Evolutionary conservation across 495 filamentous ascomycete genomes (phyloP).

Genomic region (Halenospora varia): DNA sequence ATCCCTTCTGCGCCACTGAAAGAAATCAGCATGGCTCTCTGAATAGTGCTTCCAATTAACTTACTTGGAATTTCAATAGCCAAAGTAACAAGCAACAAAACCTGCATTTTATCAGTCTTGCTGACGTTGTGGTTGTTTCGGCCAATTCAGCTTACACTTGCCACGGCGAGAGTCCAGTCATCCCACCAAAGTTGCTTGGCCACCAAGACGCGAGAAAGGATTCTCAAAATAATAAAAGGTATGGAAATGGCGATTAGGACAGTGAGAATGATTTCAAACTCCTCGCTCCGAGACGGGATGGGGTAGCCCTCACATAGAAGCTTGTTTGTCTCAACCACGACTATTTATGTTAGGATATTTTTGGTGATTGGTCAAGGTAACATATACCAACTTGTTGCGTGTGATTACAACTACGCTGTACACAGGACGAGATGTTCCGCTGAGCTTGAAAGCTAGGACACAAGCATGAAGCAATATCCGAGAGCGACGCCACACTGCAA

Average conservation of each 20-base stretch:
- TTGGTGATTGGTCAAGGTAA: no score
- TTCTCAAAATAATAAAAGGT: not conserved
- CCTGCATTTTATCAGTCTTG: not conserved
- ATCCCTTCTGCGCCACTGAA: conserved; percentile 1
- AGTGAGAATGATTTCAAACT: not conserved
- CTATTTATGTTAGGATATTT: no score
- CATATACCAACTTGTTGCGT: no score
- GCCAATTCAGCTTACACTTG: not conserved
- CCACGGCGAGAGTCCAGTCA: not conserved
- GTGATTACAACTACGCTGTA: no score
- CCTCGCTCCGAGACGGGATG: not conserved
- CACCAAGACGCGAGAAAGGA: not conserved
- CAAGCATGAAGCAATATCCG: no score
- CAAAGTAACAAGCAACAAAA: not conserved
- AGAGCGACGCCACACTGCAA: no score
- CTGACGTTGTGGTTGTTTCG: not conserved
- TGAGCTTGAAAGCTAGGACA: no score
- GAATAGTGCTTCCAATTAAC: not conserved
- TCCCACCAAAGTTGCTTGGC: not conserved
- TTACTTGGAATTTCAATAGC: not conserved
- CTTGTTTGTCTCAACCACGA: no score
- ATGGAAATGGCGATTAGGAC: not conserved
- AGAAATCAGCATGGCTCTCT: not conserved
- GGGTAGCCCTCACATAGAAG: not conserved
- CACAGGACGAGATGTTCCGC: no score